Conservation (phyloP, 768 basidiomycete species). For the Mycena amicta region DNA sequence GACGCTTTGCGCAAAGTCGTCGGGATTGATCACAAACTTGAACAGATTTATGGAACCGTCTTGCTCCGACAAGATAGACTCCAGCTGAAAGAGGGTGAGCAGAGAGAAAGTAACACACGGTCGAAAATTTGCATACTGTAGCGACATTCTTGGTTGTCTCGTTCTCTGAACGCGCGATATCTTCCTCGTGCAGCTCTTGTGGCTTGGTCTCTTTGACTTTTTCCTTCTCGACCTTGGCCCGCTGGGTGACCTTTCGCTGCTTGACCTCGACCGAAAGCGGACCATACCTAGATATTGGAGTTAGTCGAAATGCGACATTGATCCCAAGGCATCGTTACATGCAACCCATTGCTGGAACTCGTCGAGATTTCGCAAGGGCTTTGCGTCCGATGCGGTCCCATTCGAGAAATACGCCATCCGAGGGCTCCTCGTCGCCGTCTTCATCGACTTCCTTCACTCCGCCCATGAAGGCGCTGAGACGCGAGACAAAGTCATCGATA, state of each 20-base stretch:
- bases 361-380: slow-evolving; percentile 76
- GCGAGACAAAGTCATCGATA: slow-evolving; percentile 84
- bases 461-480: slow-evolving; percentile 76
- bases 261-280: slow-evolving; percentile 88
- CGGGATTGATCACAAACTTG: slow-evolving; percentile 85
- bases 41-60: slow-evolving; percentile 73
- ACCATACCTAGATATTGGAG: slow-evolving; percentile 71
- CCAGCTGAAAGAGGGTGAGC: slow-evolving; percentile 47
- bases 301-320: not conserved
- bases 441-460: slow-evolving; percentile 58
- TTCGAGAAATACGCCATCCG: slow-evolving; percentile 52
- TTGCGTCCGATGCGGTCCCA: slow-evolving; percentile 90
- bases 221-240: slow-evolving; percentile 72
- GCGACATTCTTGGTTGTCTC: slow-evolving; percentile 89
- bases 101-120: too few species aligned
- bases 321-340: slow-evolving; percentile 58
- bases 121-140: slow-evolving; percentile 64
- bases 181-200: slow-evolving; percentile 80
- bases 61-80: slow-evolving; percentile 54
- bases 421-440: slow-evolving; percentile 56
- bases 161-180: slow-evolving; percentile 81
- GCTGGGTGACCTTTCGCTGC: slow-evolving; percentile 61
- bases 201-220: slow-evolving; percentile 70
- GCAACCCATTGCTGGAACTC: slow-evolving; percentile 83
- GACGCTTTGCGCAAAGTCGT: slow-evolving; percentile 89